Percentiles rank a stretch among this genome's conserved stretches.
These are phyloP conservation scores for Fusarium neocosmosporiellum DNA, from an alignment of 2,329 filamentous ascomycete genomes.

Conservation along the genomic window DNA sequence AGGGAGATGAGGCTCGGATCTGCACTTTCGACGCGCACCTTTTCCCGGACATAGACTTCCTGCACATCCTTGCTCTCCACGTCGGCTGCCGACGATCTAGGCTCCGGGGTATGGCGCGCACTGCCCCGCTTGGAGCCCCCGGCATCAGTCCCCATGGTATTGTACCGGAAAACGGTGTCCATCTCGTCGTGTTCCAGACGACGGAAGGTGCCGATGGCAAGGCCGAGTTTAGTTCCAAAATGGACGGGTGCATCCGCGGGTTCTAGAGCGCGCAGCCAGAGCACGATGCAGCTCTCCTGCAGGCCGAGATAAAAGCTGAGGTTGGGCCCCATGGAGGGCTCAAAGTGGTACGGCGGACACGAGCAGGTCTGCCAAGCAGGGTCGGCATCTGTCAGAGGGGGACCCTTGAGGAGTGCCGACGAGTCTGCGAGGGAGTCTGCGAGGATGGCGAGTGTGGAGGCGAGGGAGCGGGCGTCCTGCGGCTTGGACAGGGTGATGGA, in stretches of 20 bases:
- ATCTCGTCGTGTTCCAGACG: conserved; percentile 82
- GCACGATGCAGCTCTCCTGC: conserved; percentile 75
- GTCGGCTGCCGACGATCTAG: conserved; percentile 29
- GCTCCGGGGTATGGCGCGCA: conserved; percentile 40
- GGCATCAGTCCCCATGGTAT: conserved; percentile 46
- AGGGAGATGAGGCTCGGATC: conserved; percentile 88
- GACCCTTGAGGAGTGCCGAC: conserved; percentile 66
- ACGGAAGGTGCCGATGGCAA: conserved; percentile 73
- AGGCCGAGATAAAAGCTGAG: conserved; percentile 81
- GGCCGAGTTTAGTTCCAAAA: conserved; percentile 74
- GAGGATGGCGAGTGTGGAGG: conserved; percentile 67
- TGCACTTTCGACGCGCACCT: conserved; percentile 87
- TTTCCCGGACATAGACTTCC: conserved; percentile 88
- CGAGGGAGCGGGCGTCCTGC: conserved; percentile 66
- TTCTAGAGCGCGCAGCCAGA: conserved; percentile 77
- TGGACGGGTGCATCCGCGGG: conserved; percentile 71
- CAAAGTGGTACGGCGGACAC: conserved; percentile 57
- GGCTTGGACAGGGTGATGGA: conserved; percentile 76
- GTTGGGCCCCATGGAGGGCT: conserved; percentile 61
- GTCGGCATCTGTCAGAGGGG: conserved; percentile 52
- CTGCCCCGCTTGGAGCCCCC: conserved; percentile 41
- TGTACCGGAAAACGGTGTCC: conserved; percentile 78
- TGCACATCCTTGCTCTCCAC: conserved; percentile 43
- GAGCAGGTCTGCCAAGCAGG: conserved; percentile 58
- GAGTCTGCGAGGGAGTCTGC: conserved; percentile 66